Percentiles rank a stretch among this genome's conserved stretches.
Conservation (phyloP, 768 basidiomycete species). For the Lenzites betulinus region DNA sequence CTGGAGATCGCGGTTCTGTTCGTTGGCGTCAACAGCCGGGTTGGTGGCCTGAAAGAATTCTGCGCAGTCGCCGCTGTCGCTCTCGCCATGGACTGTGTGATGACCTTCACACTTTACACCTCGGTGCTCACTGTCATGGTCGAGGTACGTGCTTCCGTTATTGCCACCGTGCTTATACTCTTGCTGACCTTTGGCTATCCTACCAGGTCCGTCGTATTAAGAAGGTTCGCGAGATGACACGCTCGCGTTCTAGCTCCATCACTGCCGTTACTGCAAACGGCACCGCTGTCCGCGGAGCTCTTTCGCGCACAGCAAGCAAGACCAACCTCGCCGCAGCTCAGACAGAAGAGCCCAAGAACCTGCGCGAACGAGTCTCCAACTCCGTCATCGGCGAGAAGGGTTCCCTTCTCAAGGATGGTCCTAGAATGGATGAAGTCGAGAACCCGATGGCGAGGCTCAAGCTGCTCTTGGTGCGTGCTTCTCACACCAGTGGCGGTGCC, state of each 20-base stretch:
- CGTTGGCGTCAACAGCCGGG: constrained; percentile 83
- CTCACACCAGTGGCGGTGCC: constrained; percentile 1
- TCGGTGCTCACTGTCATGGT: constrained; percentile 94
- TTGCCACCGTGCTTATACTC: not conserved
- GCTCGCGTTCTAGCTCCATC: constrained; percentile 34
- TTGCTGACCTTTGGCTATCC: not conserved
- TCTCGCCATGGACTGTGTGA: constrained; percentile 81
- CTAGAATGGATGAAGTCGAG: constrained; percentile 50
- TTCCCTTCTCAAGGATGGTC: constrained; percentile 49
- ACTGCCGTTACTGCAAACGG: constrained; percentile 25
- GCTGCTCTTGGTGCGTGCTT: constrained; percentile 68
- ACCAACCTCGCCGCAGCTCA: not conserved
- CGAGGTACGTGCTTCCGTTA: constrained; percentile 56
- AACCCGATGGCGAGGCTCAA: constrained; percentile 89
- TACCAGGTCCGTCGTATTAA: constrained; percentile 70
- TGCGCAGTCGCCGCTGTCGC: constrained; percentile 93
- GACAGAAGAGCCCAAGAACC: constrained; percentile 22
- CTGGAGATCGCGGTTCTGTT: constrained; percentile 89
- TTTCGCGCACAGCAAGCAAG: constrained; percentile 26
- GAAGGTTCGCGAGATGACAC: constrained; percentile 53
- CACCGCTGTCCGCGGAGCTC: constrained; percentile 27
- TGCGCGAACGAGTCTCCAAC: constrained; percentile 32
- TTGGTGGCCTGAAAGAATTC: constrained; percentile 90
- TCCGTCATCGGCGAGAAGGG: constrained; percentile 51
- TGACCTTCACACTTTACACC: constrained; percentile 88